Evolutionary conservation across 106 monocot genomes (phyloP).

Genomic region (Xerophyta viscosa): DNA sequence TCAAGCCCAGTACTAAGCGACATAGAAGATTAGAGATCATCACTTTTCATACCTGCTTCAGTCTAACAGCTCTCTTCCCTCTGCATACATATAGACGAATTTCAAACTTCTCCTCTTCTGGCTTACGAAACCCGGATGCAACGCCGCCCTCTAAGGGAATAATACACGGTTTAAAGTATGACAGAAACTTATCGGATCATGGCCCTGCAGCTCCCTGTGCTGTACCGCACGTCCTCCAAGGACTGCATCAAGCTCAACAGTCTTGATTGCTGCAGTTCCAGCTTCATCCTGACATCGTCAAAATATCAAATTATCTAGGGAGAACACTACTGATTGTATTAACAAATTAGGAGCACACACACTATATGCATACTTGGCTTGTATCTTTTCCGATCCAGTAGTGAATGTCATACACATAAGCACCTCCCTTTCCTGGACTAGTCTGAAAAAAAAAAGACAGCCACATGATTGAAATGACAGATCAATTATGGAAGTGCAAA

Average conservation of each 20-base stretch:
- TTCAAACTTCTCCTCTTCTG: conserved; percentile 48
- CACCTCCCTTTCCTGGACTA: conserved; percentile 46
- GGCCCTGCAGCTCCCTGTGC: conserved; percentile 58
- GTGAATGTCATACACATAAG: conserved; percentile 51
- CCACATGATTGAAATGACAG: neutral
- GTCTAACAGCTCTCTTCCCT: conserved; percentile 48
- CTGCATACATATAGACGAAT: conserved; percentile 53
- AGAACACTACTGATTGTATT: neutral
- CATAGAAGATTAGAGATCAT: too few relatives aligned
- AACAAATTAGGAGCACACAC: too few relatives aligned
- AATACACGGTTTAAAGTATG: conserved; percentile 69
- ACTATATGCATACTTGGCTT: conserved; percentile 33
- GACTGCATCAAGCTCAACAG: conserved; percentile 57
- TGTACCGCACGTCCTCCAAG: conserved; percentile 73
- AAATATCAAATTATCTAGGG: neutral
- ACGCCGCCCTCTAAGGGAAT: conserved; percentile 64
- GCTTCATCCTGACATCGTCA: conserved; percentile 50
- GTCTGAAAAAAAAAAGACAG: conserved; percentile 19
- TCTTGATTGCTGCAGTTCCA: conserved; percentile 65
- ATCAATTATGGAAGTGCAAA: neutral
- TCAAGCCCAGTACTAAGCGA: too few relatives aligned
- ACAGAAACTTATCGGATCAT: conserved; percentile 71
- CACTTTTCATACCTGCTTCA: conserved; percentile 40
- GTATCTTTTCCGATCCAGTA: conserved; percentile 74
- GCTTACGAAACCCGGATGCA: conserved; percentile 55